Base-by-base conservation (phyloP, 306 rosid genomes). In the Leucaena leucocephala region DNA sequence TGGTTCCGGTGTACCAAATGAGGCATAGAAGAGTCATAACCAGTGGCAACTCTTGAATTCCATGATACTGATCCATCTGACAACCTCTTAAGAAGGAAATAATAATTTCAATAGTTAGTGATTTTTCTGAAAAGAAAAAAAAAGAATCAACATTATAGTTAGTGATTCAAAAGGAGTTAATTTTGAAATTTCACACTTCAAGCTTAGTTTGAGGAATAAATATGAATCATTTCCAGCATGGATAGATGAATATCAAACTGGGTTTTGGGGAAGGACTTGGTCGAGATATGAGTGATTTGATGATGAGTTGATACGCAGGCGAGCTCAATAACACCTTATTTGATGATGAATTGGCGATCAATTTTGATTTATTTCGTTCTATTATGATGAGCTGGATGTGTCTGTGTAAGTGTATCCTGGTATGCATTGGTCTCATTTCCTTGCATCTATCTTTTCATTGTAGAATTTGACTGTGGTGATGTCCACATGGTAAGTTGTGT, bases 401-500 rank as follows among this genome's bases (percentile, higher is more conserved):
- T n/a, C 9, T 17, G 22, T 4, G 4, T 27, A 27, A 27, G 27
- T 27, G 27, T 43, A 21, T 46, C 50, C 3, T 2, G 27, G 11
- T 70, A 34, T 42, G n/a, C 62, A 43, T 43, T 63, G 61, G 27
- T 27, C 27, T 27, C 27, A 27, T 27, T 1, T 27, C 27, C 27
- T 27, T 27, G 27, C 27, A 27, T 27, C 27, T 27, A 16, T 63
- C 45, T 64, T 71, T 78, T 38, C 17, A 7, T 61, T 61, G 50
- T 52, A n/a, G 21, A 22, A 34, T 63, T 44, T 75, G 72, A 57
- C 52, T 63, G 46, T 36, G 11, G 36, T 57, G 22, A 35, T 17
- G 6, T 70, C 58, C n/a, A 44, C 21, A 19, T 69, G 19, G n/a
- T 4, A 14, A 43, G 65, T 43, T 75, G 71, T 80, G 65, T 7